Evolutionary conservation across 148 eudicot species (phyloP).

Genomic region (Limonium bicolor): DNA sequence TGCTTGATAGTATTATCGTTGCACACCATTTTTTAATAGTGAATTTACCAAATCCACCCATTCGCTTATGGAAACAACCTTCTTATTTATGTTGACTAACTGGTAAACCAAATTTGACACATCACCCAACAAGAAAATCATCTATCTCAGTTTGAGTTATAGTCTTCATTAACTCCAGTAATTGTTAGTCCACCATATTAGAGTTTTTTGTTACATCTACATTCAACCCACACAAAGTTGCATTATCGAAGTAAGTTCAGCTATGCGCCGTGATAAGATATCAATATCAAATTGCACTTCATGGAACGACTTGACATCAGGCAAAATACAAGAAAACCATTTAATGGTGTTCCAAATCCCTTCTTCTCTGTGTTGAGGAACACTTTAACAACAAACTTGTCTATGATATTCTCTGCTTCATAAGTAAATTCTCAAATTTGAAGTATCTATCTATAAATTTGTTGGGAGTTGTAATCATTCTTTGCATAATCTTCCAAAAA

Average conservation of each 20-base stretch:
- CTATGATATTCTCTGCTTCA: slow-evolving; percentile 15
- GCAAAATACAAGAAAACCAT: slow-evolving; percentile 4
- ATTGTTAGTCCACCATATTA: background rate
- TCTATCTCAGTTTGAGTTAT: background rate
- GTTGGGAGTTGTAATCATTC: slow-evolving; percentile 1
- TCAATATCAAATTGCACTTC: slow-evolving; percentile 3
- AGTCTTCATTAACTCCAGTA: background rate
- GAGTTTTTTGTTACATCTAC: background rate
- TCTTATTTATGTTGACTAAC: background rate
- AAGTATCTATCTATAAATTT: slow-evolving; percentile 12
- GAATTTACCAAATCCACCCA: slow-evolving; percentile 16
- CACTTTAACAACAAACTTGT: slow-evolving; percentile 6
- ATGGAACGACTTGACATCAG: background rate
- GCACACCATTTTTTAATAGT: slow-evolving; percentile 8
- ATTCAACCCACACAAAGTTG: slow-evolving; percentile 8
- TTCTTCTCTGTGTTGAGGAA: background rate
- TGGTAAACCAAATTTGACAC: background rate
- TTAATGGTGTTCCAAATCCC: background rate
- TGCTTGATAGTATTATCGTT: background rate
- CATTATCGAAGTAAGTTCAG: slow-evolving; percentile 6
- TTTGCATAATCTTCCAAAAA: background rate
- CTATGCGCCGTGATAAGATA: background rate
- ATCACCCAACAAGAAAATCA: background rate
- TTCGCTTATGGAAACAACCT: slow-evolving; percentile 7
- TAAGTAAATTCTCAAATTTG: slow-evolving; percentile 17